Evolutionary conservation across 345 rosid genomes (phyloP).

Genomic region (Boechera divaricarpa): DNA sequence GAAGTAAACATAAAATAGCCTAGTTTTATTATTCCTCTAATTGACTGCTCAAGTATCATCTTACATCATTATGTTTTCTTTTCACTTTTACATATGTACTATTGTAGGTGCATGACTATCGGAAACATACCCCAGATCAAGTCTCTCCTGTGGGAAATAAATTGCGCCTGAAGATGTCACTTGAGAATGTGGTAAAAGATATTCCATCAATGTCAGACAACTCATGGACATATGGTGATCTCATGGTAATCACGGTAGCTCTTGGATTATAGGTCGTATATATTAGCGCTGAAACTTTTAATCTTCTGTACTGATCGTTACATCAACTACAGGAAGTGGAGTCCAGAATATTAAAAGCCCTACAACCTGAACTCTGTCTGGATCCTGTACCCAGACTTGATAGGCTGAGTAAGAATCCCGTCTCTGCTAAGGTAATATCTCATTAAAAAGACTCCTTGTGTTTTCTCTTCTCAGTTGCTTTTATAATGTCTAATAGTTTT

Average conservation of each 20-base stretch:
- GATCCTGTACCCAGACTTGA: slow-evolving; percentile 94
- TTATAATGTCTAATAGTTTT: slow-evolving; percentile 28
- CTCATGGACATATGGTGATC: slow-evolving; percentile 96
- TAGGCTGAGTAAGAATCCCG: slow-evolving; percentile 64
- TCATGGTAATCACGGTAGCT: slow-evolving; percentile 65
- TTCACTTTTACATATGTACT: slow-evolving; percentile 22
- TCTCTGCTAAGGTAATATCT: slow-evolving; percentile 62
- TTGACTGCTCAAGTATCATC: slow-evolving; percentile 23
- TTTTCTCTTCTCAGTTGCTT: slow-evolving; percentile 37
- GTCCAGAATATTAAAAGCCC: slow-evolving; percentile 87
- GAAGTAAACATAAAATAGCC: slow-evolving; percentile 5
- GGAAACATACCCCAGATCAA: slow-evolving; percentile 60
- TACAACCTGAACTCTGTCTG: slow-evolving; percentile 88
- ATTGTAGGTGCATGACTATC: slow-evolving; percentile 84
- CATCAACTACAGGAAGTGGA: slow-evolving; percentile 79
- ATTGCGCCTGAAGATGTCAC: slow-evolving; percentile 77
- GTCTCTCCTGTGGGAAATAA: slow-evolving; percentile 68
- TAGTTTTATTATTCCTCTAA: not conserved
- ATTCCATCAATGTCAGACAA: slow-evolving; percentile 77
- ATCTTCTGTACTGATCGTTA: slow-evolving; percentile 20
- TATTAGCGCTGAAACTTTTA: slow-evolving; percentile 5
- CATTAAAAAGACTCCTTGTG: slow-evolving; percentile 6
- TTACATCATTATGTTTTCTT: slow-evolving; percentile 11
- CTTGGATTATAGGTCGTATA: slow-evolving; percentile 12
- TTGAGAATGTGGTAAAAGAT: slow-evolving; percentile 93